phyloP scores from a whole-genome alignment of 2,329 filamentous ascomycete species.

The Exophiala spinifera region DNA sequence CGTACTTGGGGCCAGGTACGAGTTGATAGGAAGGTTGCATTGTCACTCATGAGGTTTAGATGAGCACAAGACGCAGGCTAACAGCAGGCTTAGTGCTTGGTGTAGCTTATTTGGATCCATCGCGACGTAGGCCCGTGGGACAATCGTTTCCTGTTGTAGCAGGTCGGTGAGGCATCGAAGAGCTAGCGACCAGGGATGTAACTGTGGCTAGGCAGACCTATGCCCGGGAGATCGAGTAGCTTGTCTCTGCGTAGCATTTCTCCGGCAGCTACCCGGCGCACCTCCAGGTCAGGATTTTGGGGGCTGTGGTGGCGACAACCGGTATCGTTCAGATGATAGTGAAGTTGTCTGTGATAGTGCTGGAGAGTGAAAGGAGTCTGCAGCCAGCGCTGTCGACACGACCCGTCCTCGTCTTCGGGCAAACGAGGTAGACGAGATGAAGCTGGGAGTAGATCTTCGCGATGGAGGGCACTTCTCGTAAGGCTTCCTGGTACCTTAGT shows the following conservation, averaged over 20 bases:
- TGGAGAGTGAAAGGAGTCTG: no score
- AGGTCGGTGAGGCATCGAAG: constrained; percentile 6
- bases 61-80: background rate
- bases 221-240: no score
- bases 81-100: background rate
- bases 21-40: constrained; percentile 25
- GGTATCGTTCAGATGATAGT: no score
- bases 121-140: constrained; percentile 8
- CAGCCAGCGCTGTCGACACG: no score
- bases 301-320: no score
- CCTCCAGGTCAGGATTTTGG: no score
- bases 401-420: no score
- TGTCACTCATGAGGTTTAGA: background rate
- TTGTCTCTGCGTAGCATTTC: background rate
- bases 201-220: background rate
- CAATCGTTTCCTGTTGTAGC: constrained; percentile 19
- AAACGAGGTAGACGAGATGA: no score
- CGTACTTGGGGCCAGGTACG: constrained; percentile 1
- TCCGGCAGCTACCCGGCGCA: background rate
- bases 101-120: constrained; percentile 9
- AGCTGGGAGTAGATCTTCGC: no score
- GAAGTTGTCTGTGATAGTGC: no score
- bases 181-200: background rate
- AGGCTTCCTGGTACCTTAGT: no score
- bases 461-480: no score